Base-by-base conservation (phyloP, 352 stramenopile genomes). In the Phytophthora sansomeana region DNA sequence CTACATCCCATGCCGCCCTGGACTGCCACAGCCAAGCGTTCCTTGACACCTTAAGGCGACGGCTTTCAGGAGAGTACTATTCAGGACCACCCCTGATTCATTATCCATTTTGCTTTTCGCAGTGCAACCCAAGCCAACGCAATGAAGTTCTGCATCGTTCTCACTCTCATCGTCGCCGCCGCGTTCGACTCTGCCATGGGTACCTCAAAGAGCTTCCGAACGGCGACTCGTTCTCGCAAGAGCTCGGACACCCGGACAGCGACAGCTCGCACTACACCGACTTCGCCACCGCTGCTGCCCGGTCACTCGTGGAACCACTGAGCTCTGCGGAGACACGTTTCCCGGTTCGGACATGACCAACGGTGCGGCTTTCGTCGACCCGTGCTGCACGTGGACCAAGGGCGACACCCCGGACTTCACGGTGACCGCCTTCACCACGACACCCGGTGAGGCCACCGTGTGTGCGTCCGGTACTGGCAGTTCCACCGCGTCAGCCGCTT, bases 181-280 rank as follows among this genome's bases (percentile, higher is more conserved):
- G 49, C 49, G 2, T 21, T 44, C 32, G 56, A 62, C 41, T 46
- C 61, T 4, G 55, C 42, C 16, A 35, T 32, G 32, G 43, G 42
- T 41, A 67, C 44, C 63, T 72, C 11, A 35, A 53, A 17, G 56
- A 72, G 11, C 76, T 81, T 47, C 73, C 73, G 10, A 81, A 81
- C 65, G 69, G 73, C 28, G 56, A 47, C 8, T 58, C 32, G 16
- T 75, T 81, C 59, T 47, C 69, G 19, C 74, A 78, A 58, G 53
- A 58, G 30, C 67, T 81, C 47, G 69, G 65, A 1, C 73, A 78
- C 53, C 48, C 69, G 10, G 30, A 33, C 21, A 51, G 54, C 5
- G 69, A 74, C 60, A 66, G 16, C 19, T 60, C 50, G 0, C 5
- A 71, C 48, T 68, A 66, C 58, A 79, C 71, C 0, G 52, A 69